Evolutionary conservation across 176 grass and related monocot genomes (phyloP).

Genomic region (Triticum dicoccoides): DNA sequence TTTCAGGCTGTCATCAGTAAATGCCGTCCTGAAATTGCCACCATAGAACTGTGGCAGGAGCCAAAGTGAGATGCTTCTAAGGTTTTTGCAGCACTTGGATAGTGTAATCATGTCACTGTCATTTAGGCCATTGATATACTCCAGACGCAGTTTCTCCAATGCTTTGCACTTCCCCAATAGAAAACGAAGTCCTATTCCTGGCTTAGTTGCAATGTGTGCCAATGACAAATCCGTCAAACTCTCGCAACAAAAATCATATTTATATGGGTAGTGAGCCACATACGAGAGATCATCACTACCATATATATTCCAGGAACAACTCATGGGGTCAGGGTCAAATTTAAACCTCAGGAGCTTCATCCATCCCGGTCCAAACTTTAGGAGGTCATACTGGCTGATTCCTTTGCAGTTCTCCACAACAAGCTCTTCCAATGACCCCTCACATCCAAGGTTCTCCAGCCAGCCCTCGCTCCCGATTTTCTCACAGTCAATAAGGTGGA

Average conservation of each 20-base stretch:
- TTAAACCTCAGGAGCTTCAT: slow-evolving; percentile 45
- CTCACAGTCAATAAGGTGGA: slow-evolving; percentile 56
- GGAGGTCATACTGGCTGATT: slow-evolving; percentile 52
- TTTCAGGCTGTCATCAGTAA: slow-evolving; percentile 15
- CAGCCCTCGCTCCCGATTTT: slow-evolving; percentile 49
- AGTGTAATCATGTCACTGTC: neutral
- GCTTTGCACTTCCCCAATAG: neutral
- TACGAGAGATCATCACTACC: too few species aligned
- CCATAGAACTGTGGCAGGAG: neutral
- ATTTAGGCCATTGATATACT: neutral
- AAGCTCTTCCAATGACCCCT: slow-evolving; percentile 55
- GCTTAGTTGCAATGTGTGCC: neutral
- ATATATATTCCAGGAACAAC: too few species aligned
- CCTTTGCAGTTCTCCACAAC: slow-evolving; percentile 47
- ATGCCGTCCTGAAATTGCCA: neutral
- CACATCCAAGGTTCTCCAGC: slow-evolving; percentile 55
- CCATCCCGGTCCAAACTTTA: slow-evolving; percentile 61
- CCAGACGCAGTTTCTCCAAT: neutral
- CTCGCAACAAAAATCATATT: slow-evolving; percentile 14
- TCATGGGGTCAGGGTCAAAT: too few species aligned
- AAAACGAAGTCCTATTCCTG: neutral
- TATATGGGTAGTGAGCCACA: too few species aligned
- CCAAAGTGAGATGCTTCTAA: neutral
- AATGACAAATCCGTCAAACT: slow-evolving; percentile 31
- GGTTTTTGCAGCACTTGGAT: neutral